A percentile compares a stretch with the other conserved stretches of the same genome.
Evolutionary conservation across 768 basidiomycete species (phyloP).

Genomic region (Boletus subcaerulescens): DNA sequence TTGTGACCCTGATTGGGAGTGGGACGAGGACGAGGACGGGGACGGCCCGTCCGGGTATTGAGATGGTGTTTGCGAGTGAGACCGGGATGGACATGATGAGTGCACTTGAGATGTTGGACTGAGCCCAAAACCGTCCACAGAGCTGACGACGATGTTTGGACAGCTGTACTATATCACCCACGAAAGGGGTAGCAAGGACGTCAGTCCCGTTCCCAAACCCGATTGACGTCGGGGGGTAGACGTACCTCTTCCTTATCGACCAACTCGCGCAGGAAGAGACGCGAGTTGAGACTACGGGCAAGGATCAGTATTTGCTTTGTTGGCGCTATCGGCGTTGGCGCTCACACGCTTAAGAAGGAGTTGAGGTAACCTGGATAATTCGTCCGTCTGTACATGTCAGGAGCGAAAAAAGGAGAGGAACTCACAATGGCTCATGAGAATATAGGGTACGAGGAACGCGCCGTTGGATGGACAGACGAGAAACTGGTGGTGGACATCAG

Average conservation of each 20-base stretch:
- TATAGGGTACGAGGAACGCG: slow-evolving; percentile 35
- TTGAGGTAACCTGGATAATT: slow-evolving; percentile 33
- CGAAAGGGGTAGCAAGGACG: too few relatives aligned
- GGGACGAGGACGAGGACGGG: neutral
- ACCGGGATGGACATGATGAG: slow-evolving; percentile 8
- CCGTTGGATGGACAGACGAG: slow-evolving; percentile 36
- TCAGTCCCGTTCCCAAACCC: neutral
- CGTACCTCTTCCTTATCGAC: slow-evolving; percentile 26
- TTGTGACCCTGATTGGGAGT: neutral
- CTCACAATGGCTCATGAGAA: slow-evolving; percentile 39
- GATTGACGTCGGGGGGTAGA: neutral
- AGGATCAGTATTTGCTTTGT: neutral
- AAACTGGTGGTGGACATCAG: slow-evolving; percentile 23
- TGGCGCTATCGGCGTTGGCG: too few relatives aligned
- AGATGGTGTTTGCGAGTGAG: slow-evolving; percentile 1
- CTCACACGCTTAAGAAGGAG: slow-evolving; percentile 38
- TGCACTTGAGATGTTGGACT: slow-evolving; percentile 7
- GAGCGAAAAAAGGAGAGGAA: neutral
- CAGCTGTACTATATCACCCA: slow-evolving; percentile 17
- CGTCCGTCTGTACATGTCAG: neutral
- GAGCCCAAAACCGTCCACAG: slow-evolving; percentile 18
- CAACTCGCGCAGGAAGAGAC: slow-evolving; percentile 26
- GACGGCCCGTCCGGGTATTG: neutral
- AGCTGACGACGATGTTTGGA: slow-evolving; percentile 24
- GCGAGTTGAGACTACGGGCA: slow-evolving; percentile 26